Base-by-base conservation (phyloP, 208 protist genomes). In the Paratrypanosoma confusum region DNA sequence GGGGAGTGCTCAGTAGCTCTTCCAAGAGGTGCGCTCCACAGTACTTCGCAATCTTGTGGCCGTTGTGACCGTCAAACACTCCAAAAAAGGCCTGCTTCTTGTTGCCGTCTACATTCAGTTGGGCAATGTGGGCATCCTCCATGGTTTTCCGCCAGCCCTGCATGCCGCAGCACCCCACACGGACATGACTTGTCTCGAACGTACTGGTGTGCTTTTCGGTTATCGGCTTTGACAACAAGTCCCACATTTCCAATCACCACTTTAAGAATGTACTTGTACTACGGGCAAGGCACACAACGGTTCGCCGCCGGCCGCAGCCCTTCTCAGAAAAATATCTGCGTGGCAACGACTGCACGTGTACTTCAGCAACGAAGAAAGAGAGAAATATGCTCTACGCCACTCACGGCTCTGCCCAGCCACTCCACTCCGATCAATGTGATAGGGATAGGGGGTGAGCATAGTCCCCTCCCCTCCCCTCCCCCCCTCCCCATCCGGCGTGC, bases 41-140 rank as follows among this genome's bases (percentile, higher is more conserved):
- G 55, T 82, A 89, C 16, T 68, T 64, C 2, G 85, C 73, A 8
- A 80, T 71, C 48, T 87, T 80, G 36, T 82, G 66, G 6, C 78
- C 85, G 48, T 84, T 74, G 41, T 94, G 85, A 1, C 85, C 85
- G 31, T 94, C 85, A 60, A 94, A 94, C n/a, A 94, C 81, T 27
- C 72, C 85, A 34, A 90, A 81, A 57, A 92, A 89, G 0, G 75
- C 72, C 39, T 68, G 60, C 13, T 65, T 47, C 45, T 79, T 81
- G 41, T 73, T 69, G 4, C 73, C 70, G 29, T 81, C 60, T 7
- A 92, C 41, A 62, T 92, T 87, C 8, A 90, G 42, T 36, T 87
- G 72, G 3, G 69, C 74, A 18, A 91, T 71, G 52, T 94, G 85
- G 3, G 79, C 76, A 51, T 95, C 89, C 58, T 95, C 84, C 89